These are phyloP conservation scores for Tremellales sp. DNA, from an alignment of 1,284 basidiomycete genomes.

Conservation along the genomic window DNA sequence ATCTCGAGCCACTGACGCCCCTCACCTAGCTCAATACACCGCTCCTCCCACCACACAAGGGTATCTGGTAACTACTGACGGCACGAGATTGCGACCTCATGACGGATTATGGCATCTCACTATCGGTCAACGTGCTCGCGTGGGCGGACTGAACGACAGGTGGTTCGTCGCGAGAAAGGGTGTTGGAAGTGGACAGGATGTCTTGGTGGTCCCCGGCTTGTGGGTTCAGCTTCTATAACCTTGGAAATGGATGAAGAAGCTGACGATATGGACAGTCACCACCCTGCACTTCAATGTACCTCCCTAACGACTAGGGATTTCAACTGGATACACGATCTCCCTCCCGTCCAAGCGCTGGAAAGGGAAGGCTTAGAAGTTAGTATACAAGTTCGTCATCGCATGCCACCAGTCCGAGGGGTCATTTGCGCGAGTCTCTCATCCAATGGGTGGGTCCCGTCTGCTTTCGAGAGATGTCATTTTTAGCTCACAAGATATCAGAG, in stretches of 20 bases:
- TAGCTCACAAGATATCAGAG: constrained; percentile 38
- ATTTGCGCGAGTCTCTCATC: constrained; percentile 27
- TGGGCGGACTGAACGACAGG: constrained; percentile 60
- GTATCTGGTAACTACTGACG: constrained; percentile 61
- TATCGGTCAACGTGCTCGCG: constrained; percentile 71
- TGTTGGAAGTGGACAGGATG: constrained; percentile 53
- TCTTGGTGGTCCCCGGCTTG: constrained; percentile 73
- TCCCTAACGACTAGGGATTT: constrained; percentile 56
- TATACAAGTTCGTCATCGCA: constrained; percentile 70
- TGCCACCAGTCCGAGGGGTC: constrained; percentile 51
- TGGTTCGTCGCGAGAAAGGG: constrained; percentile 79
- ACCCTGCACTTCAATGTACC: constrained; percentile 61
- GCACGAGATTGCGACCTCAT: constrained; percentile 61
- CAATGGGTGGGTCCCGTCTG: constrained; percentile 14
- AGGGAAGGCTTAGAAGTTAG: constrained; percentile 53
- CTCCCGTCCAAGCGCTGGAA: constrained; percentile 49
- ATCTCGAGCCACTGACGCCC: neutral
- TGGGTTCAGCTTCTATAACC: constrained; percentile 49
- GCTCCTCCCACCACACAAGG: constrained; percentile 59
- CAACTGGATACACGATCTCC: constrained; percentile 64
- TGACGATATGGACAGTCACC: constrained; percentile 38
- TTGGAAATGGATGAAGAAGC: neutral
- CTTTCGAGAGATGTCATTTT: constrained; percentile 4
- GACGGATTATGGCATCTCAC: constrained; percentile 82
- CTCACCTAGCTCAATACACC: constrained; percentile 69